phyloP scores from a whole-genome alignment of 2,329 filamentous ascomycete genomes.

The Xylaria sp. region DNA sequence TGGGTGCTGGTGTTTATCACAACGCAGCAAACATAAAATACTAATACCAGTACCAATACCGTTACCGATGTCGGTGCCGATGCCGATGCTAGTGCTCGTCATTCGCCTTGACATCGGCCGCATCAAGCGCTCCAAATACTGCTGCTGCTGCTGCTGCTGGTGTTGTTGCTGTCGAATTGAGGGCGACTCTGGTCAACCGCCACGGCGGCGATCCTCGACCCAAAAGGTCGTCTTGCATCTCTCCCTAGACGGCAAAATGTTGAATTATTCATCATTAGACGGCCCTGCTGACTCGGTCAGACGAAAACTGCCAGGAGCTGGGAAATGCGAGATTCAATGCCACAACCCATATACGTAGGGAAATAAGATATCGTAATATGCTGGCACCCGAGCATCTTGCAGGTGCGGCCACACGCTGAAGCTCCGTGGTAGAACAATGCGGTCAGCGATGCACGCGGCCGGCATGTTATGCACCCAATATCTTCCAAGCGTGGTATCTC shows the following conservation, averaged over 20 bases:
- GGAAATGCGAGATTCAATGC: constrained; percentile 27
- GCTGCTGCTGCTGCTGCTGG: neutral
- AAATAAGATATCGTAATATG: constrained; percentile 44
- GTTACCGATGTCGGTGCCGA: constrained; percentile 1
- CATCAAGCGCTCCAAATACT: constrained; percentile 19
- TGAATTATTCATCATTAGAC: neutral
- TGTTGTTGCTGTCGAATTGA: neutral
- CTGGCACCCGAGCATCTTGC: constrained; percentile 42
- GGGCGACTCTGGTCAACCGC: neutral
- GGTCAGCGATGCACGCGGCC: constrained; percentile 39
- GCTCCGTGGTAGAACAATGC: constrained; percentile 41
- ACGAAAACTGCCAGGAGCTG: constrained; percentile 20
- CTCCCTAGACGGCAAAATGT: constrained; percentile 1
- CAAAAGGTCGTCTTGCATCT: neutral
- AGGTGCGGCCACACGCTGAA: constrained; percentile 38
- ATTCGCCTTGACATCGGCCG: constrained; percentile 15
- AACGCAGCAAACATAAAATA: constrained; percentile 14
- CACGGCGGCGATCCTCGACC: constrained; percentile 7
- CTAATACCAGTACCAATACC: neutral
- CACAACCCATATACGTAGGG: constrained; percentile 15
- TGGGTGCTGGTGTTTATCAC: constrained; percentile 15
- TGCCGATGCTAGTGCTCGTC: constrained; percentile 18
- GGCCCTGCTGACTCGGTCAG: constrained; percentile 17
- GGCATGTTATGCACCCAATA: constrained; percentile 14
- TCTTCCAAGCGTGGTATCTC: constrained; percentile 17